Conservation (phyloP, 371 early-diverging fungal genomes). For the Hamiltosporidium tvaerminnensis region DNA sequence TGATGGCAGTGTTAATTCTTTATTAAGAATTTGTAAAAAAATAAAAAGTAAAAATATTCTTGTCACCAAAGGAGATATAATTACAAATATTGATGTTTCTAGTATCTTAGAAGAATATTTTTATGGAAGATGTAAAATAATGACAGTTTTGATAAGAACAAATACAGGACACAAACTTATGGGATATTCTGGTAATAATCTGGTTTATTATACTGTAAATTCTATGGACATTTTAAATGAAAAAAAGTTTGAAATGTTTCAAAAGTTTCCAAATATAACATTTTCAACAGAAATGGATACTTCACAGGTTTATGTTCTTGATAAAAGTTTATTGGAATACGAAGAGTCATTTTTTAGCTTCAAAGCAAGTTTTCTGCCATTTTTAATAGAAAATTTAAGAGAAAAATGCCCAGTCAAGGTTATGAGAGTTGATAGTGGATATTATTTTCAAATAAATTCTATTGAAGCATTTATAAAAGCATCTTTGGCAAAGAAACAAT, state of each 20-base stretch:
- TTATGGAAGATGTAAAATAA: neutral
- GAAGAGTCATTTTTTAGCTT: conserved; percentile 11
- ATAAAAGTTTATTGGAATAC: neutral
- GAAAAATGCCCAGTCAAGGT: conserved; percentile 12
- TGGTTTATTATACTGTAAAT: neutral
- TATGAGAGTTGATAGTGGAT: conserved; percentile 1
- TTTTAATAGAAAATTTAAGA: conserved; percentile 8
- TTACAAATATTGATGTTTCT: conserved; percentile 11
- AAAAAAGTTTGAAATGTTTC: conserved; percentile 8
- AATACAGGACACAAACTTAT: neutral
- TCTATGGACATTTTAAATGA: neutral
- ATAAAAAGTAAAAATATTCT: conserved; percentile 18
- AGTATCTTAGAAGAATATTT: conserved; percentile 1
- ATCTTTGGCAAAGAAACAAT: neutral
- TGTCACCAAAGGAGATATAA: conserved; percentile 28
- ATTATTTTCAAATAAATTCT: conserved; percentile 13
- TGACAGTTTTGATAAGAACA: neutral
- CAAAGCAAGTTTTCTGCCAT: conserved; percentile 15
- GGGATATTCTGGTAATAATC: neutral
- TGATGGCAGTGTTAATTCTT: conserved; percentile 15
- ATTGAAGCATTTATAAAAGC: conserved; percentile 7
- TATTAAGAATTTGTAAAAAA: conserved; percentile 1
- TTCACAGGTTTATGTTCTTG: conserved; percentile 15
- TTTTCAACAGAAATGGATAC: conserved; percentile 7
- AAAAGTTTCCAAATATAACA: conserved; percentile 1